Conservation (phyloP, 2,329 filamentous ascomycete genomes). For the Chalaropsis thielavioides region DNA sequence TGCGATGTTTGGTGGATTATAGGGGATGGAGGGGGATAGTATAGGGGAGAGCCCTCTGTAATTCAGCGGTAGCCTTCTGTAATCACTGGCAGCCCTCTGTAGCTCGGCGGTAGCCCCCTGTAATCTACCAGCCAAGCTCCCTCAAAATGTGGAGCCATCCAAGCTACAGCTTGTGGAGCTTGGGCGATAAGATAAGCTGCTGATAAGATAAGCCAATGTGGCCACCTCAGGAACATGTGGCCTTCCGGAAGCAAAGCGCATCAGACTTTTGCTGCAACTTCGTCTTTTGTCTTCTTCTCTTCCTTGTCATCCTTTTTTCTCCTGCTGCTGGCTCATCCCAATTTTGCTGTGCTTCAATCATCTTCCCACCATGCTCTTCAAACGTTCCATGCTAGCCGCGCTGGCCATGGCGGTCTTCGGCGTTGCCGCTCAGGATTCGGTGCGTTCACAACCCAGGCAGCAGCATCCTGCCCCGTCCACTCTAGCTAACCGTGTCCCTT, state of each 20-base stretch:
- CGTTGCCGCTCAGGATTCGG: slow-evolving; percentile 35
- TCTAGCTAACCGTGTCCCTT: not conserved
- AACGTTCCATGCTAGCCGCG: slow-evolving; percentile 56
- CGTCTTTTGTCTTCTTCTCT: not conserved
- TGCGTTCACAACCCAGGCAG: not conserved
- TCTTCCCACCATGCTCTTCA: slow-evolving; percentile 52
- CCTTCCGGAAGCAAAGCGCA: slow-evolving; percentile 3
- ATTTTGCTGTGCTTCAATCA: slow-evolving; percentile 9
- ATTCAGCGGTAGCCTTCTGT: no score
- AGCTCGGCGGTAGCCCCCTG: not conserved
- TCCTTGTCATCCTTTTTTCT: not conserved
- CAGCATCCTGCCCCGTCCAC: not conserved
- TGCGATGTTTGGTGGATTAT: not conserved
- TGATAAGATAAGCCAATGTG: slow-evolving; percentile 7
- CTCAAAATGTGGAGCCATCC: not conserved
- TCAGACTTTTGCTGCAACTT: not conserved
- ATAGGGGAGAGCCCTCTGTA: not conserved
- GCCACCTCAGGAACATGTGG: slow-evolving; percentile 13
- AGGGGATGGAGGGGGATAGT: not conserved
- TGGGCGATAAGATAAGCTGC: not conserved
- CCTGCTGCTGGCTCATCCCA: slow-evolving; percentile 15
- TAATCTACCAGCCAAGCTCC: no score
- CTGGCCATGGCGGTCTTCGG: slow-evolving; percentile 54
- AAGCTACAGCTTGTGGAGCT: not conserved
- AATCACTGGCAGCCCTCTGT: no score